phyloP scores from a whole-genome alignment of 169 alveolate genomes.

The Eimeria falciformis region DNA sequence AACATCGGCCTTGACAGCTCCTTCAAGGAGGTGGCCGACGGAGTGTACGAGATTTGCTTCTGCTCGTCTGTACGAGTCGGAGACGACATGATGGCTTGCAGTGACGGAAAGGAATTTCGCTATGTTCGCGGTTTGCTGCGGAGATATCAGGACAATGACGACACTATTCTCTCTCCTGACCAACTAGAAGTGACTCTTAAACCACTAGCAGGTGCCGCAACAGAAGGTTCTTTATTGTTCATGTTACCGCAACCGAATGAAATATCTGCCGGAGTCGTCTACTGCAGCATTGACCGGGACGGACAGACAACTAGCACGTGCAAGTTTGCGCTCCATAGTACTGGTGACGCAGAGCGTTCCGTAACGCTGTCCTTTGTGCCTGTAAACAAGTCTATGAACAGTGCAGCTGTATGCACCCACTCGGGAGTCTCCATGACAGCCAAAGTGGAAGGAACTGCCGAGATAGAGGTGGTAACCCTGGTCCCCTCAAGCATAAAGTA shows the following conservation, averaged over 20 bases:
- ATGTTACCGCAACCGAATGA: slow-evolving; percentile 22
- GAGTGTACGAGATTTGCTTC: slow-evolving; percentile 57
- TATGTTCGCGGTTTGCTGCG: slow-evolving; percentile 40
- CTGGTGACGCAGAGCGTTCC: neutral
- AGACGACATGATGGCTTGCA: slow-evolving; percentile 15
- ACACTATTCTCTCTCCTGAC: neutral
- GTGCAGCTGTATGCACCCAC: slow-evolving; percentile 39
- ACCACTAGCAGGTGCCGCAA: neutral
- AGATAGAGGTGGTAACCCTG: slow-evolving; percentile 23
- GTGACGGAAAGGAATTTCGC: slow-evolving; percentile 33
- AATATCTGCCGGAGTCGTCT: neutral
- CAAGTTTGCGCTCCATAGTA: slow-evolving; percentile 36
- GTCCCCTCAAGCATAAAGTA: slow-evolving; percentile 27
- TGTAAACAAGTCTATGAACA: neutral
- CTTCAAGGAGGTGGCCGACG: slow-evolving; percentile 24
- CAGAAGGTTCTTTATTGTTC: neutral
- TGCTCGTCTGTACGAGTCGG: slow-evolving; percentile 61
- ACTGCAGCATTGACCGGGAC: slow-evolving; percentile 27
- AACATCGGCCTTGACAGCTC: neutral
- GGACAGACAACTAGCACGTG: slow-evolving; percentile 13
- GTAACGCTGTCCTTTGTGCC: slow-evolving; percentile 35
- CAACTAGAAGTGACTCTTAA: neutral
- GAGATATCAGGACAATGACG: neutral
- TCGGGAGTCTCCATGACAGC: slow-evolving; percentile 34
- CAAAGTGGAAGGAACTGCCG: neutral